Base-by-base conservation (phyloP, 192 early-diverging fungal genomes). In the Coemansia sp. region DNA sequence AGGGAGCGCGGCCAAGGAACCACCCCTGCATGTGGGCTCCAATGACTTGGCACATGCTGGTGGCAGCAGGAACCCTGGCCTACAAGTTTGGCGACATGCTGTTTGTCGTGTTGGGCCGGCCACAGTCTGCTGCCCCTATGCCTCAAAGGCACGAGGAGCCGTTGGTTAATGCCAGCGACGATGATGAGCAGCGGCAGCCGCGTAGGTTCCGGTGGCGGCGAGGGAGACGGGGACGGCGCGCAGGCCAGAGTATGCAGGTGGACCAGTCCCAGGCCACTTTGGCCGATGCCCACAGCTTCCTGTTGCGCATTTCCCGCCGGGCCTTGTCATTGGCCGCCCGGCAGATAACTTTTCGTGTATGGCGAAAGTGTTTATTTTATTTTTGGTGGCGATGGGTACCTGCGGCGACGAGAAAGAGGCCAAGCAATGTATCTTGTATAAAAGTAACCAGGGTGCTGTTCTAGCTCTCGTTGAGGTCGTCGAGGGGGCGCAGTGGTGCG, bases 11-110 rank as follows among this genome's bases (percentile, higher is more conserved):
- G 39, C 39, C 18, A 16, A 21, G 27, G 48, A 51, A 26, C 13
- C 16, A 28, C 34, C 34, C 14, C 14, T 36, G 34, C 18, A 17
- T 36, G 18, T 36, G 34, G 34, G 34, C 18, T 7, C 34, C 14
- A 36, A 18, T 36, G 34, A 36, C 28, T 29, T 18, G 27, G 27
- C 28, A 18, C 48, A 38, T 9, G 26, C 43, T 16, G 47, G 34
- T 12, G 13, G 27, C 12, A 46, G 55, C 44, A 57, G 36, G 45
- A 58, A n/a, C 55, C 9, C 42, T 70, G 28, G 67, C 39, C 42
- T 70, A 70, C 50, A 70, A 60, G 34, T 70, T 49, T 28, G 67
- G 67, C 28, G 54, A 70, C n/a, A 48, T 70, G 46, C 40, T 63
- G 31, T 59, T 54, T 38, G 22, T 67, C n/a, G 54, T 47, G 12